Conservation (phyloP, 2,329 filamentous ascomycete species). For the Daldinia sp. region DNA sequence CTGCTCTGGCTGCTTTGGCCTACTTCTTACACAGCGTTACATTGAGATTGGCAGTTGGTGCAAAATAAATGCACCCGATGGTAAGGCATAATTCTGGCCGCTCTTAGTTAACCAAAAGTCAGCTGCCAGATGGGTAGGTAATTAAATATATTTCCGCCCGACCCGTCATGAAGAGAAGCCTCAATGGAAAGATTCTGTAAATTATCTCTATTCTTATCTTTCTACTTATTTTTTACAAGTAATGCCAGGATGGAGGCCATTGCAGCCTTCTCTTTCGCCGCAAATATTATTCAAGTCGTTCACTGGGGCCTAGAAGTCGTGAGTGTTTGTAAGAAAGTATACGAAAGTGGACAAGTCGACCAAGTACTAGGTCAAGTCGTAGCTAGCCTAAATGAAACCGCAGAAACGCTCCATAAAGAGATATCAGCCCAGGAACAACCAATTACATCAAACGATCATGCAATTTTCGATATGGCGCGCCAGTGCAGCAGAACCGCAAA, state of each 20-base stretch:
- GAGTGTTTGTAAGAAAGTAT: neutral
- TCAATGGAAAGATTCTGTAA: neutral
- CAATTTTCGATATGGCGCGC: too few species aligned
- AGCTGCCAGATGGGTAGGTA: too few species aligned
- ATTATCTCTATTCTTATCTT: too few species aligned
- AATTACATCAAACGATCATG: neutral
- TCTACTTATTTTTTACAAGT: neutral
- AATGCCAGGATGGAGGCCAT: neutral
- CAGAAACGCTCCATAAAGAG: neutral
- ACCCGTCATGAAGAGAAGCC: neutral
- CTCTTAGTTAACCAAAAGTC: too few species aligned
- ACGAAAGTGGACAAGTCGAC: neutral
- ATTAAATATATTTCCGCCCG: neutral
- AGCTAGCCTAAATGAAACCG: neutral
- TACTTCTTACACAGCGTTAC: too few species aligned
- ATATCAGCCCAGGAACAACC: neutral
- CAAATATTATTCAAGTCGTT: neutral
- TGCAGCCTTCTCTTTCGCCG: neutral
- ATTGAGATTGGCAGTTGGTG: too few species aligned
- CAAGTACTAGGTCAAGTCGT: neutral
- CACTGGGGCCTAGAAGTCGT: neutral
- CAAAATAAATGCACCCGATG: too few species aligned
- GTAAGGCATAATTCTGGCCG: too few species aligned
- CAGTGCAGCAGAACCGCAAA: too few species aligned
- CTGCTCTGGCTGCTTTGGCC: too few species aligned